Conservation (phyloP, 1,284 basidiomycete genomes). For the Hemileia vastatrix region DNA sequence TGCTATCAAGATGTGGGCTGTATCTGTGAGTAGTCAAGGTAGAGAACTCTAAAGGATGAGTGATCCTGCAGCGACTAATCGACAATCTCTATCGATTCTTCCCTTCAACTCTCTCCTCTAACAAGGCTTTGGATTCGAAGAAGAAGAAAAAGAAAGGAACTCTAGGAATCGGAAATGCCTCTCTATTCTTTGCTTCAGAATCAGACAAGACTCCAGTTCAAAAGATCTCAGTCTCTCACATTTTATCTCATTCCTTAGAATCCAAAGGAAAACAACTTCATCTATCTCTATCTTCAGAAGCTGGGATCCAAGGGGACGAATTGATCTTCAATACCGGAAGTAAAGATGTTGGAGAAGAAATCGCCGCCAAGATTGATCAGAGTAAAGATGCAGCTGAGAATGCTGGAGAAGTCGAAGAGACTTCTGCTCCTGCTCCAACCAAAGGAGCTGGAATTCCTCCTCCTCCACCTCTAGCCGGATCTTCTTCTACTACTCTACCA, state of each 20-base stretch:
- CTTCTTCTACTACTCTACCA: constrained; percentile 25
- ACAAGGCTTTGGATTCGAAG: constrained; percentile 69
- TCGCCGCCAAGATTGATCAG: constrained; percentile 34
- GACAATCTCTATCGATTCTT: no score
- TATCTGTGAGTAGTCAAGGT: constrained; percentile 51
- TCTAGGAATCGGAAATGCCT: constrained; percentile 79
- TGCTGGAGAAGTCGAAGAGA: constrained; percentile 5
- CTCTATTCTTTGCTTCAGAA: constrained; percentile 89
- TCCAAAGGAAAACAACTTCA: constrained; percentile 39
- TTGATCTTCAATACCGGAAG: constrained; percentile 36
- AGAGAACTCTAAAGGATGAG: neutral
- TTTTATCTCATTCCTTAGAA: constrained; percentile 32
- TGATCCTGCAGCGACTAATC: neutral
- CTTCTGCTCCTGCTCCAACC: constrained; percentile 20
- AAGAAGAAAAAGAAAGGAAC: constrained; percentile 98
- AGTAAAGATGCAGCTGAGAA: constrained; percentile 32
- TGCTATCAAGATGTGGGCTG: constrained; percentile 76
- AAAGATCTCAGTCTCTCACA: constrained; percentile 35
- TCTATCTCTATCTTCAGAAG: constrained; percentile 31
- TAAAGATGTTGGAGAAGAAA: constrained; percentile 37
- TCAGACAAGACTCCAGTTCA: constrained; percentile 59
- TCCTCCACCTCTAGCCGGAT: constrained; percentile 28
- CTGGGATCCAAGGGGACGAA: constrained; percentile 27
- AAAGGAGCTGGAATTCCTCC: constrained; percentile 19
- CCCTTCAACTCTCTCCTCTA: neutral